phyloP scores from a whole-genome alignment of 441 rosid genomes.

The Raphanus hybrid region DNA sequence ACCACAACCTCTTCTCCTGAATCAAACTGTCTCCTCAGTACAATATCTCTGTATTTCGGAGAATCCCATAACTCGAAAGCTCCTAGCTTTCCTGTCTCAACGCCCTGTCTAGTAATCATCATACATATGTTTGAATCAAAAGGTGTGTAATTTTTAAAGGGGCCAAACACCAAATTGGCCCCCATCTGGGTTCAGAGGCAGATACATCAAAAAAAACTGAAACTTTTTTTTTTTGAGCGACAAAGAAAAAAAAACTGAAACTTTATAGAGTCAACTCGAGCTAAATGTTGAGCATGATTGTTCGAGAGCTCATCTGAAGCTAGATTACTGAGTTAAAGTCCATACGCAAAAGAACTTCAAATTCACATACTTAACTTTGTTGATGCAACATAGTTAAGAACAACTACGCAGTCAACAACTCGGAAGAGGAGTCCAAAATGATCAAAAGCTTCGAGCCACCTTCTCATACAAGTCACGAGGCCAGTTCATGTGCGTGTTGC shows the following conservation, averaged over 20 bases:
- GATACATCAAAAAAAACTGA: too few species aligned
- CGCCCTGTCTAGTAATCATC: not conserved
- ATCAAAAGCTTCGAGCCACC: slow-evolving; percentile 82
- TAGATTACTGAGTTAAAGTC: too few species aligned
- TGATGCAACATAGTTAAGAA: not conserved
- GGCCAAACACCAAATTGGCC: too few species aligned
- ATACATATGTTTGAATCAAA: too few species aligned
- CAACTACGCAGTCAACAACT: not conserved
- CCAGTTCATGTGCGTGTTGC: slow-evolving; percentile 86
- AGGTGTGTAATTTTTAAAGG: too few species aligned
- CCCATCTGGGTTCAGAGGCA: too few species aligned
- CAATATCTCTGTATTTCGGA: slow-evolving; percentile 58
- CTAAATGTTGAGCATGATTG: too few species aligned
- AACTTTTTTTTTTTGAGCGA: too few species aligned
- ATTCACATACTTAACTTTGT: not conserved
- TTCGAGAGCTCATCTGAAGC: too few species aligned
- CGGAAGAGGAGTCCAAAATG: not conserved
- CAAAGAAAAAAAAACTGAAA: too few species aligned
- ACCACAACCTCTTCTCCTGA: slow-evolving; percentile 84
- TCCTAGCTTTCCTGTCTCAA: slow-evolving; percentile 49
- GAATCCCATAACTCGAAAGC: slow-evolving; percentile 67
- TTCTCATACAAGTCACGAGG: slow-evolving; percentile 89
- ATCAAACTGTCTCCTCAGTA: slow-evolving; percentile 60
- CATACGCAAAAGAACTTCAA: not conserved
- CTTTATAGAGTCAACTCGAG: too few species aligned